A percentile compares a stretch with the other conserved stretches of the same genome.
These are phyloP conservation scores for Apiotrichum montevideense DNA, from an alignment of 1,284 basidiomycete species.

Conservation along the genomic window DNA sequence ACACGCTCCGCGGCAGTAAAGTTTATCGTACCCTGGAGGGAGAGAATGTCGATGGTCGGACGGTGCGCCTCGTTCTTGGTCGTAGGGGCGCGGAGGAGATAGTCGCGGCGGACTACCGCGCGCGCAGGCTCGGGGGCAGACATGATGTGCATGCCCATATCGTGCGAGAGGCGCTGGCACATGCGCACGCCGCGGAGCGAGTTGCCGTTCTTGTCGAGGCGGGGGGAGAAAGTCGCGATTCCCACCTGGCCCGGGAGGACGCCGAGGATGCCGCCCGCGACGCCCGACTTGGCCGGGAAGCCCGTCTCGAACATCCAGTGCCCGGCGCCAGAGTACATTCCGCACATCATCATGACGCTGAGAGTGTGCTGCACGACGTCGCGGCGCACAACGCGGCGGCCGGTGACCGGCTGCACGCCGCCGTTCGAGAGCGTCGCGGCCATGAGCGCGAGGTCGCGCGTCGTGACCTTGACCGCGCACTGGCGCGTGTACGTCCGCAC, in stretches of 20 bases:
- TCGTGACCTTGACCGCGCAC: conserved; percentile 13
- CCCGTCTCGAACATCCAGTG: conserved; percentile 11
- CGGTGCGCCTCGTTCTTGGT: background rate
- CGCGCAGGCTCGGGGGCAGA: conserved; percentile 14
- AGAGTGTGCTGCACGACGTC: conserved; percentile 14
- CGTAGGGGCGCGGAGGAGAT: conserved; percentile 9
- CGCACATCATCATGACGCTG: conserved; percentile 18
- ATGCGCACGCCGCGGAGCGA: conserved; percentile 12
- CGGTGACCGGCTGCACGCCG: conserved; percentile 18
- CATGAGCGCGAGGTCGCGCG: conserved; percentile 18
- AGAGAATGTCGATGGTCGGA: conserved; percentile 5
- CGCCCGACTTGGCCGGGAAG: conserved; percentile 15
- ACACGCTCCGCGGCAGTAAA: conserved; percentile 17
- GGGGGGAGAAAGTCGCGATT: conserved; percentile 14
- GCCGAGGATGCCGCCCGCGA: conserved; percentile 16
- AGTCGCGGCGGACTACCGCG: conserved; percentile 13
- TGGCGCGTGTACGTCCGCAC: conserved; percentile 15
- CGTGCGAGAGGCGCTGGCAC: conserved; percentile 14
- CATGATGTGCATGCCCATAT: conserved; percentile 22
- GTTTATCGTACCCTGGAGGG: conserved; percentile 16
- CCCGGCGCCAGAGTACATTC: conserved; percentile 19
- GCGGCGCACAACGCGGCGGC: conserved; percentile 8
- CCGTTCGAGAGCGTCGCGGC: conserved; percentile 15
- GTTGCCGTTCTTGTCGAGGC: conserved; percentile 13
- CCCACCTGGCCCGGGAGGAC: conserved; percentile 14